phyloP scores from a whole-genome alignment of 441 rosid species.

The Viola pubescens region DNA sequence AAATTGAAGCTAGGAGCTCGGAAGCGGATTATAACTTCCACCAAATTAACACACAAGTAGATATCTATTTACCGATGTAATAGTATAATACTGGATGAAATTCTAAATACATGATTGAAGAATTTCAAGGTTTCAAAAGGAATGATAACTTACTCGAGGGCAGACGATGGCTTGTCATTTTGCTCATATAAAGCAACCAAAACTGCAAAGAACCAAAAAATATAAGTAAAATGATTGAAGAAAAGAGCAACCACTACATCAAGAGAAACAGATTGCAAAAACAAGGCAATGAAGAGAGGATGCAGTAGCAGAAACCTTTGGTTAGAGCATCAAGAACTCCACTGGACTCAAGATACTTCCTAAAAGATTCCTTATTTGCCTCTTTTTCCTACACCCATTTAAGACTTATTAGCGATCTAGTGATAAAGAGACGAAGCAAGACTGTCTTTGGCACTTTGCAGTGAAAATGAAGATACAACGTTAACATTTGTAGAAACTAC shows the following conservation, averaged over 20 bases:
- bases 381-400: conserved; percentile 57
- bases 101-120: no score
- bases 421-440: not conserved
- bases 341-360: conserved; percentile 78
- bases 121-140: not conserved
- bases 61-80: no score
- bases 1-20: no score
- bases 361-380: conserved; percentile 79
- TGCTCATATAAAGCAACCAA: conserved; percentile 83
- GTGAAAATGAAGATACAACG: not conserved
- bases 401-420: not conserved
- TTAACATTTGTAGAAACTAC: not conserved
- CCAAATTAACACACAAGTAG: no score
- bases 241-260: conserved; percentile 4
- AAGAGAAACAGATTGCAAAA: not conserved
- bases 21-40: no score
- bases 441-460: no score
- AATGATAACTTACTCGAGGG: conserved; percentile 62
- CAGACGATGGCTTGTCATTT: conserved; percentile 85
- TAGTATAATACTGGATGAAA: no score
- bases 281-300: not conserved
- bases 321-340: conserved; percentile 88
- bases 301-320: conserved; percentile 47
- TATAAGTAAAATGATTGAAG: not conserved
- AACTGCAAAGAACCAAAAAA: conserved; percentile 31